phyloP scores from a whole-genome alignment of 176 grass and related monocot species.

The Zoysia japonica region DNA sequence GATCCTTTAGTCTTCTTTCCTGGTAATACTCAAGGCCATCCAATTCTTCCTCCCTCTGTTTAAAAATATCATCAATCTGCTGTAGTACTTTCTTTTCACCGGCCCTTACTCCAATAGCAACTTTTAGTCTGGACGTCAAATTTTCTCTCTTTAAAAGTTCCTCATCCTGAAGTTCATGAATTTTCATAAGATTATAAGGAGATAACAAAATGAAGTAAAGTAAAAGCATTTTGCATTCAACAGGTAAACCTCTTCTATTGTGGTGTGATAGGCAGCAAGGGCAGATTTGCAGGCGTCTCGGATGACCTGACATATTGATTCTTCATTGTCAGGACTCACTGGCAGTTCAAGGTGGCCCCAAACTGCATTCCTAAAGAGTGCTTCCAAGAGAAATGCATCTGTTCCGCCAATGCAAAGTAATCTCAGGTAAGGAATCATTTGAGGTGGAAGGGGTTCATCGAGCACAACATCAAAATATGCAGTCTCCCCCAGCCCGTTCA shows the following conservation, averaged over 20 bases:
- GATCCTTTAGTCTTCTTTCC: conserved; percentile 87
- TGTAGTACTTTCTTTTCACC: conserved; percentile 89
- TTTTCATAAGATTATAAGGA: conserved; percentile 26
- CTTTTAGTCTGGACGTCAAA: conserved; percentile 55
- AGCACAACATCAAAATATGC: conserved; percentile 86
- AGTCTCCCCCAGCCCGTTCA: conserved; percentile 73
- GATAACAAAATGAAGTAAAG: conserved; percentile 34
- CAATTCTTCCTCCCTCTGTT: conserved; percentile 73
- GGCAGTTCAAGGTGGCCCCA: conserved; percentile 94
- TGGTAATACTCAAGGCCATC: conserved; percentile 95
- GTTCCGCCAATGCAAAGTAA: conserved; percentile 86
- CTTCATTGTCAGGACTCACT: conserved; percentile 83
- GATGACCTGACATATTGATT: conserved; percentile 79
- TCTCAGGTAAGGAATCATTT: conserved; percentile 79
- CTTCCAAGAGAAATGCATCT: conserved; percentile 91
- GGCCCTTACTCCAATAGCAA: conserved; percentile 64
- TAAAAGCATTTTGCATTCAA: conserved; percentile 13
- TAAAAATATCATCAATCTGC: conserved; percentile 81
- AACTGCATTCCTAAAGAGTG: conserved; percentile 82
- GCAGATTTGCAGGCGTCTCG: conserved; percentile 84
- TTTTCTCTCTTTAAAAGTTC: conserved; percentile 53
- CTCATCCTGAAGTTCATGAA: conserved; percentile 70
- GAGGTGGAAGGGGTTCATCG: conserved; percentile 59
- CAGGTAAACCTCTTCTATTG: conserved; percentile 70
- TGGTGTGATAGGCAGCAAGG: conserved; percentile 66